Base-by-base conservation (phyloP, 2,329 filamentous ascomycete genomes). In the Pseudogymnoascus destructans region DNA sequence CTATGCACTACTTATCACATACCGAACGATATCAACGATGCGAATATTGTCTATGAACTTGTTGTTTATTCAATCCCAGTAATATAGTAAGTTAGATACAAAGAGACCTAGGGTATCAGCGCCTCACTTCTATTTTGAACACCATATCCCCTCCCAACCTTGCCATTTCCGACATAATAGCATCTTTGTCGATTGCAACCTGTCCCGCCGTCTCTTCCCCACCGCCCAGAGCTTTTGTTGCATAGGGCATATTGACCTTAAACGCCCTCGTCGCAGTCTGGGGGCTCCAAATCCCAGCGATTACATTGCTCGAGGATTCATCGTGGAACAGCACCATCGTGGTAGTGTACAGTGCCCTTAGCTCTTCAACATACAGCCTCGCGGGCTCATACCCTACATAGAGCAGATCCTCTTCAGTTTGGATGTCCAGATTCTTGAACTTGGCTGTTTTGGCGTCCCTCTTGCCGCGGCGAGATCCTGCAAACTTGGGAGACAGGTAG, bases 311-410 rank as follows among this genome's bases (percentile, higher is more conserved):
- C 1, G 76, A 74, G 1, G 75, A 69, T 3, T 73, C 76, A 30
- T 89, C 85, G 62, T 84, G 79, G 75, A 97, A 96, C 71, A 96
- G 89, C 1, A 96, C 74, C 32, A 95, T 73, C 2, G 81, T 79
- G 33, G 84, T 79, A 3, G 79, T 78, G 68, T 90, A 96, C 1
- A 82, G 69, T 3, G 73, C 73, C 62, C 81, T 75, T 10, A 97
- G 73, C 65, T 93, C 87, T 13, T 75, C 71, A 13, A 90, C 70
- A 59, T 92, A 84, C 7, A 82, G 74, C 7, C 74, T 72, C 1
- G 83, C 74, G 0, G 86, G 80, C n/a, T 84, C 76, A 19, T 79
- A 78, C 1, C 81, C 79, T 3, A 84, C 66, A 32, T 77, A 56
- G 64, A 71, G 63, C 58, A 67, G 30, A 42, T 69, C 66, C 3